phyloP scores from a whole-genome alignment of 768 basidiomycete species.

The Mycena albidolilacea region DNA sequence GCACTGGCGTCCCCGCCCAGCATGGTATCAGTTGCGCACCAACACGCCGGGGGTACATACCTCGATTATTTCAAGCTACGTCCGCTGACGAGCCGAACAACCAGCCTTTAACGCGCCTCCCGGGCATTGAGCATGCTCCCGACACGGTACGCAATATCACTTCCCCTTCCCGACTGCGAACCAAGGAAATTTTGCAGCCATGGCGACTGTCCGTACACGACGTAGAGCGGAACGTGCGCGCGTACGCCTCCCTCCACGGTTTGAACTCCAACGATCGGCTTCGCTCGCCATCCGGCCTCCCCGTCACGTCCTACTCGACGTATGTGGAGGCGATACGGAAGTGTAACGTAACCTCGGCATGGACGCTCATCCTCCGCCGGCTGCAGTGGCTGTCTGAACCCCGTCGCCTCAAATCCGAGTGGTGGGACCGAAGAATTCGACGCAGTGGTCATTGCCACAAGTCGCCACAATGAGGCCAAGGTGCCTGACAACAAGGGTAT shows the following conservation, averaged over 20 bases:
- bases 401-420: conserved; percentile 38
- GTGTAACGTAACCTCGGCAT: conserved; percentile 33
- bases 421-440: conserved; percentile 50
- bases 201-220: conserved; percentile 39
- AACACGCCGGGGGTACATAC: too few relatives aligned
- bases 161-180: background rate
- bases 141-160: conserved; percentile 27
- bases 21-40: too few relatives aligned
- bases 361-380: conserved; percentile 42
- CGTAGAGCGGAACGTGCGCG: conserved; percentile 46
- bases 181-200: conserved; percentile 1
- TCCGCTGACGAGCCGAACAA: too few relatives aligned
- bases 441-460: conserved; percentile 50
- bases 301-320: conserved; percentile 50
- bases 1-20: too few relatives aligned
- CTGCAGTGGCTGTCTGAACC: conserved; percentile 35
- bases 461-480: conserved; percentile 46
- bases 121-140: conserved; percentile 34
- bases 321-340: conserved; percentile 55
- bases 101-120: conserved; percentile 8
- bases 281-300: background rate
- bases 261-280: conserved; percentile 48
- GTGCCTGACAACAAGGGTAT: conserved; percentile 49
- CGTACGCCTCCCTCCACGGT: conserved; percentile 48
- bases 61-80: too few relatives aligned